A percentile compares a stretch with the other conserved stretches of the same genome.
Evolutionary conservation across 192 early-diverging fungal species (phyloP).

Genomic region (Backusella liffmaniae): DNA sequence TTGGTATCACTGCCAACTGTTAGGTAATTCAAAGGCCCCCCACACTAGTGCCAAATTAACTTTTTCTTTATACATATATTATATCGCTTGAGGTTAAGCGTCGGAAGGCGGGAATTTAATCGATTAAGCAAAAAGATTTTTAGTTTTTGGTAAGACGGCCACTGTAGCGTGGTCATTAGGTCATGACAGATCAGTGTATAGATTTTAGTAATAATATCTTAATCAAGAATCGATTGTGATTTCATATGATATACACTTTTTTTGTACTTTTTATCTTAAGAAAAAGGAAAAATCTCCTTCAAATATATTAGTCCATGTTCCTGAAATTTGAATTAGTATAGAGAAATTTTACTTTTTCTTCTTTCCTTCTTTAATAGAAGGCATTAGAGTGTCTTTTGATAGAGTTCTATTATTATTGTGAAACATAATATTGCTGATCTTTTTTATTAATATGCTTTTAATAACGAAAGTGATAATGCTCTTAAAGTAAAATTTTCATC

Average conservation of each 20-base stretch:
- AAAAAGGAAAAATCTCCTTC: not conserved
- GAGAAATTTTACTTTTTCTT: not conserved
- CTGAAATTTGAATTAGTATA: not conserved
- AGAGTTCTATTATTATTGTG: not conserved
- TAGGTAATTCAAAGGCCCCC: not conserved
- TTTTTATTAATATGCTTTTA: not conserved
- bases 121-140: not conserved
- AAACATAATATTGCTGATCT: not conserved
- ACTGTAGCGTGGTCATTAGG: not conserved
- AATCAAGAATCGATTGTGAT: not conserved
- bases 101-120: not conserved
- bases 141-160: not conserved
- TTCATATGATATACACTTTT: not conserved
- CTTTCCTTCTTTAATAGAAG: not conserved
- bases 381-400: not conserved
- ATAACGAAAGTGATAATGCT: not conserved
- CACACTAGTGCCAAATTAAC: constrained; percentile 2
- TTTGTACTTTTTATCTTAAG: not conserved
- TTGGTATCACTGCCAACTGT: not conserved
- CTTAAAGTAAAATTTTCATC: not conserved
- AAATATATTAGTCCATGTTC: not conserved
- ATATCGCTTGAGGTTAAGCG: not conserved
- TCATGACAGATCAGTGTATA: not conserved
- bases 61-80: not conserved
- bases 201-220: not conserved